phyloP scores from a whole-genome alignment of 2,329 filamentous ascomycete species.

The Trichoderma endophyticum region DNA sequence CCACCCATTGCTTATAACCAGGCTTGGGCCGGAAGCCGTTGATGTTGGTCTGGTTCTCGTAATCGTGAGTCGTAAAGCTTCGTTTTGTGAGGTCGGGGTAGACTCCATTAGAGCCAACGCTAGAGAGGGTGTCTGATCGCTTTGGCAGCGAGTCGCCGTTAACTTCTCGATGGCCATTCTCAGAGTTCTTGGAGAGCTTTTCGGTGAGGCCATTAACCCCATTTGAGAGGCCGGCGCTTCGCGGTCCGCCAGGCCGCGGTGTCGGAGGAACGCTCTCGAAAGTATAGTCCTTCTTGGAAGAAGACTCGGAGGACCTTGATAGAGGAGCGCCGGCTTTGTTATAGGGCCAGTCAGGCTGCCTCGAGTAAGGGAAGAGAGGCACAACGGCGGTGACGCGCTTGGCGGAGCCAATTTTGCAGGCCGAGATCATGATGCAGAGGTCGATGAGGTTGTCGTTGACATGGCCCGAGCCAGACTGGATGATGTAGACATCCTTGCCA shows the following conservation, averaged over 20 bases:
- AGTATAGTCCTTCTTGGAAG: conserved; percentile 64
- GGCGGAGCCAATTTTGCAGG: conserved; percentile 91
- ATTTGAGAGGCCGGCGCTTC: conserved; percentile 61
- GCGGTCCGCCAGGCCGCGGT: conserved; percentile 68
- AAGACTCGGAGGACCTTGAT: conserved; percentile 58
- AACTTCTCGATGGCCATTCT: conserved; percentile 34
- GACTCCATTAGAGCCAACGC: conserved; percentile 35
- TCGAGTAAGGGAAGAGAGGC: conserved; percentile 93
- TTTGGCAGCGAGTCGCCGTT: conserved; percentile 36
- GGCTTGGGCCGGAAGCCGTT: conserved; percentile 72
- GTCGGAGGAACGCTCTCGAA: conserved; percentile 92
- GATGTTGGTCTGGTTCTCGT: conserved; percentile 55
- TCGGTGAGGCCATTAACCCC: conserved; percentile 68
- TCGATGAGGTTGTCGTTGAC: conserved; percentile 98
- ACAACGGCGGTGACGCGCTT: conserved; percentile 90
- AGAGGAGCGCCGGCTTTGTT: conserved; percentile 92
- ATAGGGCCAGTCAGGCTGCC: conserved; percentile 94
- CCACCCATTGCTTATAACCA: conserved; percentile 98
- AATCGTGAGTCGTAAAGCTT: conserved; percentile 62
- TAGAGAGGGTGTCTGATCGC: conserved; percentile 37
- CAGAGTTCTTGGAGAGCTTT: conserved; percentile 65
- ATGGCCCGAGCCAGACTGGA: conserved; percentile 86
- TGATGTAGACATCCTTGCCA: conserved; percentile 98
- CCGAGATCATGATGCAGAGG: conserved; percentile 96
- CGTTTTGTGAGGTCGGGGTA: conserved; percentile 42